Base-by-base conservation (phyloP, 1,284 basidiomycete species). In the Puccinia novopanici region DNA sequence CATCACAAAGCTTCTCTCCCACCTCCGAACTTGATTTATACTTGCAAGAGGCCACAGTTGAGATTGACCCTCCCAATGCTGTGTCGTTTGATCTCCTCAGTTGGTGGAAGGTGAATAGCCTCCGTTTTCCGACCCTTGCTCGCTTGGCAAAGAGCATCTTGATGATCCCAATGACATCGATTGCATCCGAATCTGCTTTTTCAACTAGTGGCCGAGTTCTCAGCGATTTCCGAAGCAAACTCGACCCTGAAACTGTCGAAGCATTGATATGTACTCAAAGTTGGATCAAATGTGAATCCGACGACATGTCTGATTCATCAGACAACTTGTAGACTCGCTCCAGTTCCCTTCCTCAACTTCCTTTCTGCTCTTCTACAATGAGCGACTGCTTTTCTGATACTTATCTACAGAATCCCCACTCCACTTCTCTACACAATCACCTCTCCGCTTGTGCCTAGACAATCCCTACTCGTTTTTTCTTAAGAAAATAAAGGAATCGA, bases 101-200 rank as follows among this genome's bases (percentile, higher is more conserved):
- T 2, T 70, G 67, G 67, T 70, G 67, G 67, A n/a, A n/a, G 3
- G 67, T 24, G 27, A 48, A 70, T n/a, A 10, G 45, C 6, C n/a
- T 52, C n/a, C 22, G 67, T 50, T 48, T 8, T 34, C 67, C 45
- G 3, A n/a, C 22, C 24, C 67, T 70, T 50, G n/a, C 67, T 30
- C 50, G 27, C 15, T n/a, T 70, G 15, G 67, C 48, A 13, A 70
- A 70, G 42, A 27, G 8, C 15, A 27, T 70, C n/a, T 30, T 70
- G 4, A 70, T 70, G 67, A 52, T 24, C 17, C 45, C 24, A 30
- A 70, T 70, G 67, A 70, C 67, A 15, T 70, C 45, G 5, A 70
- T 70, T 22, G 15, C 24, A 1, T 70, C 42, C 2, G 67, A 70
- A 13, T 70, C 67, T 15, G 67, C 45, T 9, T 70, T 70, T 19